Evolutionary conservation across 257 asterid genomes (phyloP).

Genomic region (Gardenia jasminoides): DNA sequence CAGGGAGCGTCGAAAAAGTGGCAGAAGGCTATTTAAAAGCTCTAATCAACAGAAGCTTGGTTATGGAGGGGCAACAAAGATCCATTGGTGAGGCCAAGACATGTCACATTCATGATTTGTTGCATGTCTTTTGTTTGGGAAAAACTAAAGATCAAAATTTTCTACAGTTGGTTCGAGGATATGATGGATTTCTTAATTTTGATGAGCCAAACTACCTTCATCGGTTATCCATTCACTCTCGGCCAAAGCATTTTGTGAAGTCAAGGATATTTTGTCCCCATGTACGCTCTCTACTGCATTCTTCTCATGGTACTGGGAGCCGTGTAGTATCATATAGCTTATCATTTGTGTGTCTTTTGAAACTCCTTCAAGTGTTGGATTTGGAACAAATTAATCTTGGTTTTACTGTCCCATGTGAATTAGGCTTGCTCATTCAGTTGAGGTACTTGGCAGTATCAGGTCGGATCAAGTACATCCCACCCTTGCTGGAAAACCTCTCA

Average conservation of each 20-base stretch:
- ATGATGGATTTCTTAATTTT: too few relatives aligned
- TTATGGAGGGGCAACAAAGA: background rate
- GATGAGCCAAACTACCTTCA: background rate
- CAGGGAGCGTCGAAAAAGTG: background rate
- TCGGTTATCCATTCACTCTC: background rate
- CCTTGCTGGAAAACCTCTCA: background rate
- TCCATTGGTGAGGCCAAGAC: background rate
- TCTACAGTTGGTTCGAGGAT: background rate
- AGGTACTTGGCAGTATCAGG: constrained; percentile 5
- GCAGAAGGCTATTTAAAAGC: background rate
- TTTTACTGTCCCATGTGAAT: background rate
- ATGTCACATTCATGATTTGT: too few relatives aligned
- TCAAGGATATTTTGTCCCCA: background rate
- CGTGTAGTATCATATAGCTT: too few relatives aligned
- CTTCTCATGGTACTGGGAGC: too few relatives aligned
- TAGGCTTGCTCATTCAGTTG: background rate
- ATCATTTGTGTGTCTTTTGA: background rate
- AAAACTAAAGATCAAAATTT: background rate
- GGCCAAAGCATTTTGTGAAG: too few relatives aligned
- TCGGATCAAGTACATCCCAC: background rate
- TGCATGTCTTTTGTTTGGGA: background rate
- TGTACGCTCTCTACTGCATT: background rate
- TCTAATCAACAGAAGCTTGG: background rate
- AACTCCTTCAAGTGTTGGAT: constrained; percentile 6
- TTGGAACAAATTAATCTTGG: background rate